These are phyloP conservation scores for Sodiomyces alkalinus DNA, from an alignment of 2,329 filamentous ascomycete species.

Conservation along the genomic window DNA sequence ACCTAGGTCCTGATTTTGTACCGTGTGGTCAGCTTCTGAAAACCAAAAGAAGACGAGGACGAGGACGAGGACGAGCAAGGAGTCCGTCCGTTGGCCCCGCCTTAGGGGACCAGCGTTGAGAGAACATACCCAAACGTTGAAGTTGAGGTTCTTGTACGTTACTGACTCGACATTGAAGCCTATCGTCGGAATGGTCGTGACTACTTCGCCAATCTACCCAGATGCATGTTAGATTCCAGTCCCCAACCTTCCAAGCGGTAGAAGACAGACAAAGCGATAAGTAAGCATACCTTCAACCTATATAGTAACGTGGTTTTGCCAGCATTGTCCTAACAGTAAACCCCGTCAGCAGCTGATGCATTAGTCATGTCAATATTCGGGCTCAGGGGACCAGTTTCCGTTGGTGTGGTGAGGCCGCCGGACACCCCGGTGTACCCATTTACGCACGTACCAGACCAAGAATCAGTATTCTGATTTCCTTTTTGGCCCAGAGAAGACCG, in stretches of 20 bases:
- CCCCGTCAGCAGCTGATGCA: too few species aligned
- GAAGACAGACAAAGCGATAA: too few species aligned
- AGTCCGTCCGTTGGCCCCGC: too few species aligned
- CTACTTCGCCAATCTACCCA: slow-evolving; percentile 83
- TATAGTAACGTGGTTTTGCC: slow-evolving; percentile 97
- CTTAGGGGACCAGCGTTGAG: neutral
- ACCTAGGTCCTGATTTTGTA: slow-evolving; percentile 77
- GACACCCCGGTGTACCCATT: too few species aligned
- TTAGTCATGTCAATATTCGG: too few species aligned
- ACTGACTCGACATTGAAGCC: slow-evolving; percentile 99
- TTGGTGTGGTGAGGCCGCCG: too few species aligned
- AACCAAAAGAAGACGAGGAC: neutral
- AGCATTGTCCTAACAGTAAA: slow-evolving; percentile 69
- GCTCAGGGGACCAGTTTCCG: too few species aligned
- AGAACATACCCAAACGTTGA: slow-evolving; percentile 82
- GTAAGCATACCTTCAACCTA: slow-evolving; percentile 61
- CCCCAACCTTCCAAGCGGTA: too few species aligned
- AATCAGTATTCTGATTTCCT: slow-evolving; percentile 94
- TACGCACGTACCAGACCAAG: slow-evolving; percentile 69
- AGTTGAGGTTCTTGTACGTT: slow-evolving; percentile 95
- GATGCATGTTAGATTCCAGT: slow-evolving; percentile 7
- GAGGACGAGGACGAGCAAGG: neutral
- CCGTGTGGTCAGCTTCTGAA: too few species aligned
- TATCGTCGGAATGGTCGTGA: slow-evolving; percentile 97
- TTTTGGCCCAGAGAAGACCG: slow-evolving; percentile 72